Conservation (phyloP, 2,329 filamentous ascomycete genomes). For the Aspergillus fijiensis region DNA sequence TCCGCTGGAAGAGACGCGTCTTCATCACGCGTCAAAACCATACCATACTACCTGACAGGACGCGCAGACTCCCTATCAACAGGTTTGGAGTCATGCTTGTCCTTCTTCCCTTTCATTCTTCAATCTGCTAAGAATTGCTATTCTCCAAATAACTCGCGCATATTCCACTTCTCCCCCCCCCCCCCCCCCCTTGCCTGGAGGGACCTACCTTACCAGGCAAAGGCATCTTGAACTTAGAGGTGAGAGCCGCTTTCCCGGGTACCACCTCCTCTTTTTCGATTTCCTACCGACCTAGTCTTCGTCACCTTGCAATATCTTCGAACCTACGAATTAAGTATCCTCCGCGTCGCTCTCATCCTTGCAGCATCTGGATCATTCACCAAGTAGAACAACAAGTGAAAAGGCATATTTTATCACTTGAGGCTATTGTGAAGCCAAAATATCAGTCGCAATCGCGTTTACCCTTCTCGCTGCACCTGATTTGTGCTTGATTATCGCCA, state of each 20-base stretch:
- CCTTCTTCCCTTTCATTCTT: conserved; percentile 19
- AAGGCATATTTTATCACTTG: background rate
- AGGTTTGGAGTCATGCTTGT: conserved; percentile 14
- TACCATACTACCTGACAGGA: conserved; percentile 25
- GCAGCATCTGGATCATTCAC: background rate
- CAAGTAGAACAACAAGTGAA: background rate
- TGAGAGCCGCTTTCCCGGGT: conserved; percentile 17
- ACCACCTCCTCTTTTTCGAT: conserved; percentile 7
- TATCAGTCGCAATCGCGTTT: background rate
- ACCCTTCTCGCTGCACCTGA: background rate
- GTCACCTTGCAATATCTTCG: conserved; percentile 13
- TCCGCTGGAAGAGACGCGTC: conserved; percentile 22
- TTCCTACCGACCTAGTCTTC: conserved; percentile 7
- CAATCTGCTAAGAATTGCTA: conserved; percentile 20
- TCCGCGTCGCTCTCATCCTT: background rate
- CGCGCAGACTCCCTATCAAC: conserved; percentile 16
- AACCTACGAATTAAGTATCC: background rate
- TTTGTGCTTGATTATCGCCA: background rate
- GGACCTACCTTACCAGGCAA: conserved; percentile 18
- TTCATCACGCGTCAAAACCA: conserved; percentile 29
- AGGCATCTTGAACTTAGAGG: conserved; percentile 20
- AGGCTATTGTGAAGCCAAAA: background rate
- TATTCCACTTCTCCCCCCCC: background rate
- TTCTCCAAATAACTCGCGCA: conserved; percentile 20
- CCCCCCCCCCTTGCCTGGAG: conserved; percentile 22